These are phyloP conservation scores for Saitozyma podzolica DNA, from an alignment of 768 basidiomycete species.

Conservation along the genomic window DNA sequence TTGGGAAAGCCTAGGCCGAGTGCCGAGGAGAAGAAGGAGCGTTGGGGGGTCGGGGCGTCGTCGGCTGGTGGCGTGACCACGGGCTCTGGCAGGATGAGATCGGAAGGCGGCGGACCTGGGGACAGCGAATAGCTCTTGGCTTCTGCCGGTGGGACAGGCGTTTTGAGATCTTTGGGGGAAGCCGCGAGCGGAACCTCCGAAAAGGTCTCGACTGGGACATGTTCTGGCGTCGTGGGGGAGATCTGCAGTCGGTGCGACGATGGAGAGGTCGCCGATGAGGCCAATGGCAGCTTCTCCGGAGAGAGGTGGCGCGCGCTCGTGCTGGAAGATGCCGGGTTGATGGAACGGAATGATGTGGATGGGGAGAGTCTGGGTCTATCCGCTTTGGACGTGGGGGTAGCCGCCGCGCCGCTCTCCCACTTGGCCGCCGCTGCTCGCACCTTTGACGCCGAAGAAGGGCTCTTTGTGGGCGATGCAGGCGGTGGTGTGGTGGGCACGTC, in stretches of 20 bases:
- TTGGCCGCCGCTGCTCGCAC: conserved; percentile 39
- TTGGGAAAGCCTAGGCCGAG: conserved; percentile 30
- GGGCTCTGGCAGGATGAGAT: conserved; percentile 20
- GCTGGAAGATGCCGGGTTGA: conserved; percentile 3
- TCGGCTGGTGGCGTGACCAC: conserved; percentile 24
- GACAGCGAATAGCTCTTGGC: conserved; percentile 13
- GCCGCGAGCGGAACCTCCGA: neutral
- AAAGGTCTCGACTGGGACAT: neutral
- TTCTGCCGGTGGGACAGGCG: neutral
- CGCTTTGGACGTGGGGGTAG: conserved; percentile 1
- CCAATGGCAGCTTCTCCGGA: conserved; percentile 3
- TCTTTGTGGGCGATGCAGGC: conserved; percentile 5
- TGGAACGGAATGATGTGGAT: conserved; percentile 16
- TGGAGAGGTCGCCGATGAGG: neutral
- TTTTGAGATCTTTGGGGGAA: conserved; percentile 1
- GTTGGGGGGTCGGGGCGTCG: conserved; percentile 7
- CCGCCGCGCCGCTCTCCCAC: conserved; percentile 22
- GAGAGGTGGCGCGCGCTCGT: neutral
- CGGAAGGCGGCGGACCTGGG: conserved; percentile 15
- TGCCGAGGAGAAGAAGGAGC: conserved; percentile 28
- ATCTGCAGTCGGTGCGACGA: neutral
- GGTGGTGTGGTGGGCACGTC: conserved; percentile 8
- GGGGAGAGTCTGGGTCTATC: conserved; percentile 11
- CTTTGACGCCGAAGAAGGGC: conserved; percentile 15
- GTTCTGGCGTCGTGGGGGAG: neutral